Conservation (phyloP, 1,284 basidiomycete species). For the Austroboletus niveus region DNA sequence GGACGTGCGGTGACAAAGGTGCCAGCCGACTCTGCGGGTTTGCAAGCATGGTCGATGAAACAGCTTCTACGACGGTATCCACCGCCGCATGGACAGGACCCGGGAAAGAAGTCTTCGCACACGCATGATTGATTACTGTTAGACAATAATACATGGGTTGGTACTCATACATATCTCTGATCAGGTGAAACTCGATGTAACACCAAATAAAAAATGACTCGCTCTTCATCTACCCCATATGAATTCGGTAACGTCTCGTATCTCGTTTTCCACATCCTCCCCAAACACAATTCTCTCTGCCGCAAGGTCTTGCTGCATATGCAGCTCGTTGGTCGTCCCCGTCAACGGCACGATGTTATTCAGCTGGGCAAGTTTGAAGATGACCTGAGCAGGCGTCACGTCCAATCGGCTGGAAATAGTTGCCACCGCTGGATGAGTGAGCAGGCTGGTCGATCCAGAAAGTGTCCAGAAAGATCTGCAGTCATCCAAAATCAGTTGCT, state of each 20-base stretch:
- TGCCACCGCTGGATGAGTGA: constrained; percentile 47
- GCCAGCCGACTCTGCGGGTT: constrained; percentile 4
- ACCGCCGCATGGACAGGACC: neutral
- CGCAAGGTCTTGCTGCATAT: constrained; percentile 64
- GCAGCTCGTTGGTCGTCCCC: constrained; percentile 58
- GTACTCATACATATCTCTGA: constrained; percentile 3
- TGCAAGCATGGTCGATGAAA: constrained; percentile 27
- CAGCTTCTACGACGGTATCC: constrained; percentile 26
- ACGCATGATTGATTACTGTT: constrained; percentile 1
- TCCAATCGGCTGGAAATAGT: constrained; percentile 45
- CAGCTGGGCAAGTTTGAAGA: constrained; percentile 66
- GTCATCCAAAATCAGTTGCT: constrained; percentile 2
- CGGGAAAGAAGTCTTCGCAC: neutral
- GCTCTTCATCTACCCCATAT: constrained; percentile 27
- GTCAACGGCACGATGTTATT: constrained; percentile 60
- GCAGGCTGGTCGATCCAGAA: constrained; percentile 66
- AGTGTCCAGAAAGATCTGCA: constrained; percentile 83
- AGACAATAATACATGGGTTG: constrained; percentile 1
- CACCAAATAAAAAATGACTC: neutral
- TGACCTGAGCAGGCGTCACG: constrained; percentile 60
- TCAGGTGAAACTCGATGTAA: neutral
- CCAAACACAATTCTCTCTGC: constrained; percentile 42
- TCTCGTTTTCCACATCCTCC: constrained; percentile 42
- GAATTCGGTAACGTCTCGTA: constrained; percentile 37
- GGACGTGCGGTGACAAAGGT: constrained; percentile 24